phyloP scores from a whole-genome alignment of 495 filamentous ascomycete species.

The Jackrogersella minutella region DNA sequence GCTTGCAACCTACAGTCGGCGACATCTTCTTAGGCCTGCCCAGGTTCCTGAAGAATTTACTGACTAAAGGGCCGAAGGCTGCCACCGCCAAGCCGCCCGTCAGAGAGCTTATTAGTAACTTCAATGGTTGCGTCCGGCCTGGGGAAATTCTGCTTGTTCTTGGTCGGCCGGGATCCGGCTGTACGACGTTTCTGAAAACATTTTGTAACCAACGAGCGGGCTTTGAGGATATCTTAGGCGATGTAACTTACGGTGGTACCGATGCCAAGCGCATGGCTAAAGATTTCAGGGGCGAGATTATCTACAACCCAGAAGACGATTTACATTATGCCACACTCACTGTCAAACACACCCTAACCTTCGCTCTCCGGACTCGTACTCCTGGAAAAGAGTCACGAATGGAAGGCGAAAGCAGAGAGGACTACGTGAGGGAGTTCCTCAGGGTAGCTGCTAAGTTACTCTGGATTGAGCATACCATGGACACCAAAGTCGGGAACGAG shows the following conservation, averaged over 20 bases:
- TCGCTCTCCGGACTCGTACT: slow-evolving; percentile 73
- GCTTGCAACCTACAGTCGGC: slow-evolving; percentile 67
- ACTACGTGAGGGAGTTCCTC: slow-evolving; percentile 72
- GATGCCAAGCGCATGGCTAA: slow-evolving; percentile 58
- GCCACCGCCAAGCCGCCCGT: slow-evolving; percentile 59
- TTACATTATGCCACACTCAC: slow-evolving; percentile 77
- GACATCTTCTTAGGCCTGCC: slow-evolving; percentile 69
- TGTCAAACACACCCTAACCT: slow-evolving; percentile 73
- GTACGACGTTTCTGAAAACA: slow-evolving; percentile 74
- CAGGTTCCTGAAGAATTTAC: slow-evolving; percentile 57
- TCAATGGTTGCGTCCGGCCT: slow-evolving; percentile 60
- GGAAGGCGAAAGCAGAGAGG: slow-evolving; percentile 64
- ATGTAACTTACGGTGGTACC: slow-evolving; percentile 71
- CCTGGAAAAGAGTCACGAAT: slow-evolving; percentile 68
- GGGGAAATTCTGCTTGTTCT: slow-evolving; percentile 70
- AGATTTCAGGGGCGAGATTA: slow-evolving; percentile 54
- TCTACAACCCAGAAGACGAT: slow-evolving; percentile 77
- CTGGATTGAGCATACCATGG: slow-evolving; percentile 76
- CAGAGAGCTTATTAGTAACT: slow-evolving; percentile 64
- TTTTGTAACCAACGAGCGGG: slow-evolving; percentile 72
- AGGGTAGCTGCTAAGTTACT: slow-evolving; percentile 77
- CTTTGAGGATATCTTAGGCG: slow-evolving; percentile 68
- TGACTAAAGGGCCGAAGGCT: slow-evolving; percentile 46
- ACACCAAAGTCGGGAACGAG: slow-evolving; percentile 86
- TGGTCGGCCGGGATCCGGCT: slow-evolving; percentile 75